Conservation (phyloP, 2,329 filamentous ascomycete species). For the Beauveria brongniartii region DNA sequence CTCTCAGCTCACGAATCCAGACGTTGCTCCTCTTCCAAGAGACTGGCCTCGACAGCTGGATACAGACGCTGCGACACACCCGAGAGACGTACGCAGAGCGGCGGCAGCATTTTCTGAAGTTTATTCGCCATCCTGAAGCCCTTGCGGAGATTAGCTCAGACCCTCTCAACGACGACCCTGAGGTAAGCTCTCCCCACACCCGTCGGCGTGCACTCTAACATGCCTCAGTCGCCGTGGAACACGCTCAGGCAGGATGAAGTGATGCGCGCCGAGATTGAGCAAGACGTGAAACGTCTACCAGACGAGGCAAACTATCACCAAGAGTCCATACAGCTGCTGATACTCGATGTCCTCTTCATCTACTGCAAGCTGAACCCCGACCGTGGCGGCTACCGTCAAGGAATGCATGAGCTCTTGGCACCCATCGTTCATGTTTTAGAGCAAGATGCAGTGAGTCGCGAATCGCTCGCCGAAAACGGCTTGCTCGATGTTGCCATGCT, state of each 20-base stretch:
- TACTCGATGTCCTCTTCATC: constrained; percentile 85
- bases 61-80: constrained; percentile 55
- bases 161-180: constrained; percentile 73
- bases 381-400: constrained; percentile 86
- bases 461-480: constrained; percentile 23
- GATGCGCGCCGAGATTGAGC: constrained; percentile 78
- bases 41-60: constrained; percentile 59
- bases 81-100: constrained; percentile 67
- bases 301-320: constrained; percentile 88
- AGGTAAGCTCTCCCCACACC: constrained; percentile 28
- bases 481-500: constrained; percentile 46
- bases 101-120: constrained; percentile 67
- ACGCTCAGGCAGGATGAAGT: constrained; percentile 77
- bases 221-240: constrained; percentile 77
- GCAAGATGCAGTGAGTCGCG: constrained; percentile 63
- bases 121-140: constrained; percentile 77
- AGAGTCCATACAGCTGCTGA: constrained; percentile 65
- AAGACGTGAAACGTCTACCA: constrained; percentile 90
- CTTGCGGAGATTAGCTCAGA: constrained; percentile 64
- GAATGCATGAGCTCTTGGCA: constrained; percentile 94
- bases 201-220: constrained; percentile 8
- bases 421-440: constrained; percentile 81
- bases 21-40: constrained; percentile 72
- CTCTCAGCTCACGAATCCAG: constrained; percentile 34
- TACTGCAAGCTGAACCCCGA: constrained; percentile 89